Evolutionary conservation across 345 rosid species (phyloP).

Genomic region (Cardamine resedifolia): DNA sequence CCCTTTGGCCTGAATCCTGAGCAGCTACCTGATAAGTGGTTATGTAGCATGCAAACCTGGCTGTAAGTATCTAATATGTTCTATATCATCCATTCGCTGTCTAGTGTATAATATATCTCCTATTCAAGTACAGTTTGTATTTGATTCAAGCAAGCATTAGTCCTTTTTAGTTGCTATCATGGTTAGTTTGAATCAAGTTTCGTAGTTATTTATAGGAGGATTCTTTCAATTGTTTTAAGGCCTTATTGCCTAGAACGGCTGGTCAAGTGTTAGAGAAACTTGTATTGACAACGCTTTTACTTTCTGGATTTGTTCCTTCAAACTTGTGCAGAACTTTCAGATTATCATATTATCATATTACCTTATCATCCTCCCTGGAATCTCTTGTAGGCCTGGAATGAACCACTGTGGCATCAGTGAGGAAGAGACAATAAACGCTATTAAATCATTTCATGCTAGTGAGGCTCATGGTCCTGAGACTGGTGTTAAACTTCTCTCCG

Average conservation of each 20-base stretch:
- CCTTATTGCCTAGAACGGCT: conserved; percentile 7
- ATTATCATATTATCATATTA: neutral
- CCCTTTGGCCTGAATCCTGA: conserved; percentile 51
- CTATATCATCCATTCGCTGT: neutral
- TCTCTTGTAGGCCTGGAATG: conserved; percentile 39
- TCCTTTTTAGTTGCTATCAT: conserved; percentile 5
- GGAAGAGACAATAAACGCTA: conserved; percentile 31
- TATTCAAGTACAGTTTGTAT: neutral
- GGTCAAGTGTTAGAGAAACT: conserved; percentile 7
- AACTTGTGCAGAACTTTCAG: conserved; percentile 8
- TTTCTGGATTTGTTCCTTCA: conserved; percentile 3
- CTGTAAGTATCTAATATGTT: conserved; percentile 57
- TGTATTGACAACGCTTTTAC: conserved; percentile 16
- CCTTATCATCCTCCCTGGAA: conserved; percentile 26
- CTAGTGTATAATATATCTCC: neutral
- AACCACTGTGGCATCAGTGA: conserved; percentile 37
- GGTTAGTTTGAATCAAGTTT: conserved; percentile 19
- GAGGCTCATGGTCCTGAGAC: conserved; percentile 25
- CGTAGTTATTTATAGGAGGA: conserved; percentile 14
- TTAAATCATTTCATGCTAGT: neutral
- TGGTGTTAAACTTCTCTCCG: conserved; percentile 26
- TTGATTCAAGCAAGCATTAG: neutral
- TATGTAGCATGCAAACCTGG: conserved; percentile 77
- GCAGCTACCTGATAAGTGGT: conserved; percentile 69
- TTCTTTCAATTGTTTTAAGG: neutral